A percentile compares a stretch with the other conserved stretches of the same genome.
phyloP scores from a whole-genome alignment of 768 basidiomycete genomes.

The Floccularia luteovirens region DNA sequence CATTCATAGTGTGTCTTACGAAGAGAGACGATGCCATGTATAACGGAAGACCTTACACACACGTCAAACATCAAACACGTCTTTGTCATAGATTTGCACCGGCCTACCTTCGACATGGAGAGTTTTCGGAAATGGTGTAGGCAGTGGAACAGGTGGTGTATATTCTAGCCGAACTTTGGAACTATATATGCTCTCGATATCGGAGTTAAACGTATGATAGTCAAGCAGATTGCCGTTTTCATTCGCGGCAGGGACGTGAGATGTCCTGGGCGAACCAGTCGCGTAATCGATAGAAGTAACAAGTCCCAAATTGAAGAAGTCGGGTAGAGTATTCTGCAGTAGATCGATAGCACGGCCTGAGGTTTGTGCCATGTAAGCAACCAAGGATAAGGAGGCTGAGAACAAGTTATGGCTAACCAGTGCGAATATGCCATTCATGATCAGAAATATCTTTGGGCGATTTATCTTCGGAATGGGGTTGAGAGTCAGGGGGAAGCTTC shows the following conservation, averaged over 20 bases:
- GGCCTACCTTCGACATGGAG: constrained; percentile 62
- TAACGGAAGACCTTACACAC: constrained; percentile 49
- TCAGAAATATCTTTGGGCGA: constrained; percentile 41
- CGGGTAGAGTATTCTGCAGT: constrained; percentile 61
- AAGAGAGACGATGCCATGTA: constrained; percentile 68
- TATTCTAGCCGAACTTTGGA: constrained; percentile 56
- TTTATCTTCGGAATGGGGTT: constrained; percentile 16
- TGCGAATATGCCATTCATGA: constrained; percentile 72
- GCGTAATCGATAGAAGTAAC: constrained; percentile 44
- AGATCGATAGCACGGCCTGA: constrained; percentile 66
- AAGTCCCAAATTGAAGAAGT: constrained; percentile 65
- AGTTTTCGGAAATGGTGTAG: constrained; percentile 61
- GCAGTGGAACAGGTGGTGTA: constrained; percentile 59
- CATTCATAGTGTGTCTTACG: constrained; percentile 67
- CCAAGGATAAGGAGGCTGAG: background rate
- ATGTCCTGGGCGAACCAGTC: constrained; percentile 26
- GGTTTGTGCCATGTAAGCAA: constrained; percentile 2
- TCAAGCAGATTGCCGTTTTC: constrained; percentile 20
- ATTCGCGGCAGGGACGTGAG: constrained; percentile 12
- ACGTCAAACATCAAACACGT: background rate
- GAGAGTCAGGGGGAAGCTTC: constrained; percentile 24
- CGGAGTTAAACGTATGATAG: constrained; percentile 19
- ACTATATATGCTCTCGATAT: constrained; percentile 51
- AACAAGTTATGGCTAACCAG: constrained; percentile 35
- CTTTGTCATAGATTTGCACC: background rate